These are phyloP conservation scores for Fusarium luffae DNA, from an alignment of 2,329 filamentous ascomycete species.

Conservation along the genomic window DNA sequence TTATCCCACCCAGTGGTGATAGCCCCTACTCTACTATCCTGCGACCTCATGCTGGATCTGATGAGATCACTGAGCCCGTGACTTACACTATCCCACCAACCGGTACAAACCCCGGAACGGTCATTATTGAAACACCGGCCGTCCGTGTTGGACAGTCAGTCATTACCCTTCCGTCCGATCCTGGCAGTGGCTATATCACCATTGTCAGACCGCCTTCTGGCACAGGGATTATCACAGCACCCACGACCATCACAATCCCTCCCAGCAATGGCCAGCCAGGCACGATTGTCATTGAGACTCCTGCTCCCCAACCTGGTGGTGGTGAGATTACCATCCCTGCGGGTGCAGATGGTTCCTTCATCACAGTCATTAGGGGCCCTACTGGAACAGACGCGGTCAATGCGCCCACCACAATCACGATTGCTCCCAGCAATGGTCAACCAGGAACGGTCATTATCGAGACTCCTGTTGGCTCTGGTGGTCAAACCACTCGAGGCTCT, in stretches of 20 bases:
- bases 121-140: slow-evolving; percentile 31
- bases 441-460: slow-evolving; percentile 35
- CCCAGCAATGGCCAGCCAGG: slow-evolving; percentile 13
- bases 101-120: slow-evolving; percentile 19
- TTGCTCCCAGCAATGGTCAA: slow-evolving; percentile 7
- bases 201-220: slow-evolving; percentile 19
- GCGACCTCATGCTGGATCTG: slow-evolving; percentile 24
- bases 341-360: slow-evolving; percentile 17
- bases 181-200: slow-evolving; percentile 30
- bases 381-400: slow-evolving; percentile 24
- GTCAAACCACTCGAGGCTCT: slow-evolving; percentile 5
- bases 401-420: slow-evolving; percentile 21
- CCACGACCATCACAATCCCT: slow-evolving; percentile 31
- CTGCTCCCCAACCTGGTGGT: slow-evolving; percentile 10
- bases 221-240: slow-evolving; percentile 18
- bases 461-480: slow-evolving; percentile 18
- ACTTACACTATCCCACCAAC: slow-evolving; percentile 24
- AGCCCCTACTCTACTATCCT: slow-evolving; percentile 25
- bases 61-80: slow-evolving; percentile 26
- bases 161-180: slow-evolving; percentile 33
- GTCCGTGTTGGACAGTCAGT: slow-evolving; percentile 18
- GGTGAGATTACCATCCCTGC: slow-evolving; percentile 28
- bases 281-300: slow-evolving; percentile 35
- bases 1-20: slow-evolving; percentile 23
- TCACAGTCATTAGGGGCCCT: slow-evolving; percentile 29